A percentile compares a stretch with the other conserved stretches of the same genome.
These are phyloP conservation scores for Solanum gandarillasii DNA, from an alignment of 257 asterid genomes.

Conservation along the genomic window DNA sequence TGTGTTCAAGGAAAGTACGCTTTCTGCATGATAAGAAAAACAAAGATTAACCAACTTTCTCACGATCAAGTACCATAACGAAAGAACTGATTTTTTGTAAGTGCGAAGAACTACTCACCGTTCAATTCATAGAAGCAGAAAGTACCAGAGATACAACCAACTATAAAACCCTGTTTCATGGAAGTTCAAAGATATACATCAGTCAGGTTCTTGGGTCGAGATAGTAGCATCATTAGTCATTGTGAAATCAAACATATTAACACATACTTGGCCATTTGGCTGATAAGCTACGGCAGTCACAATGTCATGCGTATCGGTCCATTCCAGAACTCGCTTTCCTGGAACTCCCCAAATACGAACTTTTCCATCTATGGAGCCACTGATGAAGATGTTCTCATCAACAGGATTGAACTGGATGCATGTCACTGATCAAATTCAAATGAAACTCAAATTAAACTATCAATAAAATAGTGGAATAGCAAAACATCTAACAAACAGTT, in stretches of 20 bases:
- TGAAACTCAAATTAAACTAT: not conserved
- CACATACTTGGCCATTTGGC: slow-evolving; percentile 60
- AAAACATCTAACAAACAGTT: not conserved
- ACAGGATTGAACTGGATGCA: slow-evolving; percentile 76
- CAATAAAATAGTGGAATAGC: not conserved
- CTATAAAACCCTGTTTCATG: slow-evolving; percentile 50
- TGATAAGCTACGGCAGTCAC: slow-evolving; percentile 72
- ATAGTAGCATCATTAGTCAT: not conserved
- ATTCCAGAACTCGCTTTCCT: slow-evolving; percentile 48
- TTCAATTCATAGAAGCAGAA: slow-evolving; percentile 62
- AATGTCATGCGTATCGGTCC: slow-evolving; percentile 45
- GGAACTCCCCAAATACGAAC: slow-evolving; percentile 70
- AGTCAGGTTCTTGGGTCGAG: not conserved
- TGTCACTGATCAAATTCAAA: slow-evolving; percentile 43
- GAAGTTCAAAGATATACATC: not conserved
- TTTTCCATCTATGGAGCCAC: slow-evolving; percentile 83
- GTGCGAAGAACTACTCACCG: slow-evolving; percentile 12
- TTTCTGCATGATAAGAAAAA: slow-evolving; percentile 18
- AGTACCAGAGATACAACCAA: slow-evolving; percentile 63
- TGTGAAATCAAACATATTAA: not conserved
- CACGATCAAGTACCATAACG: not conserved
- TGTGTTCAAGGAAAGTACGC: slow-evolving; percentile 29
- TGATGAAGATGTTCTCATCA: slow-evolving; percentile 58
- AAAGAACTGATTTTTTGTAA: not conserved
- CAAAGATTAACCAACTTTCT: not conserved